Percentiles rank a stretch among this genome's conserved stretches.
phyloP scores from a whole-genome alignment of 2,329 filamentous ascomycete species.

The Cryphonectria radicalis region DNA sequence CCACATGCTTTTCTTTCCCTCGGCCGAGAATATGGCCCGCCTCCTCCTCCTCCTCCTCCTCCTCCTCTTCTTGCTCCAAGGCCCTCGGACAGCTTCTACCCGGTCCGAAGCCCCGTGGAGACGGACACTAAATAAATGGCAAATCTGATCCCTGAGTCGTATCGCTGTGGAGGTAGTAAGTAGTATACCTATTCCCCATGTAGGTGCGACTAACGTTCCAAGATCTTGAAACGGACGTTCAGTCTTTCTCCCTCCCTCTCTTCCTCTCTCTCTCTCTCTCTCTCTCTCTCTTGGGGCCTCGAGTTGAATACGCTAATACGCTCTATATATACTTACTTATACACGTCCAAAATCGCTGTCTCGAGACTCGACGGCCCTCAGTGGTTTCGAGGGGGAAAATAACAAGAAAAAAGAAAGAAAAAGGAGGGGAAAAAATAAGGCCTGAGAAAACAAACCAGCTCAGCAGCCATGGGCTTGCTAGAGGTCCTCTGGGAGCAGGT shows the following conservation, averaged over 20 bases:
- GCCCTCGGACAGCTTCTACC: neutral
- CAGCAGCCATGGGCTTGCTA: conserved; percentile 52
- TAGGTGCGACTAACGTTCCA: neutral
- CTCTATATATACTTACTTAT: neutral
- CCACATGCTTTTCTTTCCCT: neutral
- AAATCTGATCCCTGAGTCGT: neutral
- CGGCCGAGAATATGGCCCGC: neutral
- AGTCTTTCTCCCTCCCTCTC: neutral
- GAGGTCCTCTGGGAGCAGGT: conserved; percentile 51
- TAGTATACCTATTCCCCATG: neutral
- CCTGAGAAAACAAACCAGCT: neutral
- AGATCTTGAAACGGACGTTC: neutral
- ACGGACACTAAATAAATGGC: neutral
- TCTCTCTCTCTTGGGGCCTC: neutral
- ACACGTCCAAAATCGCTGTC: neutral
- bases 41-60: too few relatives aligned
- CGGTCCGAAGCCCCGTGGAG: neutral
- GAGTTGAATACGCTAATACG: neutral
- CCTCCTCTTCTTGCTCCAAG: neutral
- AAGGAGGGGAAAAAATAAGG: neutral
- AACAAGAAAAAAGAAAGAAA: neutral
- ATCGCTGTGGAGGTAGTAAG: neutral
- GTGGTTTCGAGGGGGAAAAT: neutral
- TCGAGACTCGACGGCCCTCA: neutral
- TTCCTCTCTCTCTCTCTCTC: neutral